These are phyloP conservation scores for Chytriomyces confervae DNA, from an alignment of 192 early-diverging fungal genomes.

Conservation along the genomic window DNA sequence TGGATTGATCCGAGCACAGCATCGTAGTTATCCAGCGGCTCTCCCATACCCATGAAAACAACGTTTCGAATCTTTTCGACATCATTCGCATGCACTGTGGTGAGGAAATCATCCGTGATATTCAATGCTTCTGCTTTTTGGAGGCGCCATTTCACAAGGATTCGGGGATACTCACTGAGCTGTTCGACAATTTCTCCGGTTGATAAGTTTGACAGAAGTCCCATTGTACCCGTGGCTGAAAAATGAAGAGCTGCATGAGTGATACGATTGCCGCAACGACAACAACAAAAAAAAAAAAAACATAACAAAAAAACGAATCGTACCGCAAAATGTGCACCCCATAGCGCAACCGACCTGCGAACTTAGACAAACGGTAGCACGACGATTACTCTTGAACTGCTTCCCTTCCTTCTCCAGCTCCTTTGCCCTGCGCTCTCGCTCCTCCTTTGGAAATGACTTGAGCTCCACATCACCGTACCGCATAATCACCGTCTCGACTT, in stretches of 20 bases:
- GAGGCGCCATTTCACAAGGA: neutral
- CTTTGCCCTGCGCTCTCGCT: constrained; percentile 42
- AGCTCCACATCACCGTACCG: constrained; percentile 58
- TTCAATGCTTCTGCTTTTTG: neutral
- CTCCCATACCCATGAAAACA: constrained; percentile 68
- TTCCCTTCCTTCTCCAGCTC: constrained; percentile 42
- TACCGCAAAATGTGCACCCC: constrained; percentile 64
- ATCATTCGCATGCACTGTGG: constrained; percentile 50
- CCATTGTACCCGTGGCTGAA: constrained; percentile 62
- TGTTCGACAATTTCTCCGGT: constrained; percentile 64
- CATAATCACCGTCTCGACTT: constrained; percentile 65
- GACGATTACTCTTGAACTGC: constrained; percentile 51
- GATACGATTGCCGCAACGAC: no score
- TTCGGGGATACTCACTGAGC: constrained; percentile 32
- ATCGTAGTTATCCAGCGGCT: constrained; percentile 63
- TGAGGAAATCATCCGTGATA: neutral
- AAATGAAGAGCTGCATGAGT: neutral
- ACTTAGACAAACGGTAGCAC: constrained; percentile 61
- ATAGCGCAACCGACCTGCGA: constrained; percentile 63
- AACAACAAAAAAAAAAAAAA: neutral
- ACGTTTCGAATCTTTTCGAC: constrained; percentile 60
- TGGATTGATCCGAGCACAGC: constrained; percentile 51
- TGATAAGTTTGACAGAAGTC: constrained; percentile 55
- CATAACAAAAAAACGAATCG: neutral
- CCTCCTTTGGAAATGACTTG: constrained; percentile 50